phyloP scores from a whole-genome alignment of 352 stramenopile genomes.

The Phytophthora ramorum region DNA sequence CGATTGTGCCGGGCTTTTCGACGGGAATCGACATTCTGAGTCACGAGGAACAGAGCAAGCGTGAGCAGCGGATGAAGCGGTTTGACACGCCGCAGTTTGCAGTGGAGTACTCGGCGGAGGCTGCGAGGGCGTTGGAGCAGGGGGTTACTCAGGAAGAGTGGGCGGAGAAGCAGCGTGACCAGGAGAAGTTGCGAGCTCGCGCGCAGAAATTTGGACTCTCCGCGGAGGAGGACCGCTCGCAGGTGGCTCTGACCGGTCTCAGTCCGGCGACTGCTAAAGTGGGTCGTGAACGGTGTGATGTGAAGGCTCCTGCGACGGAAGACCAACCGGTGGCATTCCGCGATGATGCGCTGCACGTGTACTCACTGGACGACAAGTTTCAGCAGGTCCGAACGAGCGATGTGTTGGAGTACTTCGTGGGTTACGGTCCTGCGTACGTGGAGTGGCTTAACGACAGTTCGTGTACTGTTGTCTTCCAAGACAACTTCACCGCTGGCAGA shows the following conservation, averaged over 20 bases:
- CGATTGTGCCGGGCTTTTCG: slow-evolving; percentile 60
- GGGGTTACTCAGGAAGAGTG: slow-evolving; percentile 82
- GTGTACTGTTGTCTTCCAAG: slow-evolving; percentile 86
- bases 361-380: slow-evolving; percentile 82
- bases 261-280: slow-evolving; percentile 64
- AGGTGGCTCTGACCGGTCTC: slow-evolving; percentile 36
- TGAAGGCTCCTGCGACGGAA: slow-evolving; percentile 30
- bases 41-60: slow-evolving; percentile 68
- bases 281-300: slow-evolving; percentile 62
- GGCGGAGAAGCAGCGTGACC: slow-evolving; percentile 58
- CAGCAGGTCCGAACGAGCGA: slow-evolving; percentile 84
- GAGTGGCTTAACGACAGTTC: slow-evolving; percentile 90
- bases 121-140: slow-evolving; percentile 59
- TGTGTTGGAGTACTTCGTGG: slow-evolving; percentile 79
- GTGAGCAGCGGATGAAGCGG: slow-evolving; percentile 78
- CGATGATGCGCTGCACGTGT: slow-evolving; percentile 84
- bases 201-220: slow-evolving; percentile 79
- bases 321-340: slow-evolving; percentile 49
- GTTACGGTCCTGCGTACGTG: slow-evolving; percentile 85
- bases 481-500: slow-evolving; percentile 69
- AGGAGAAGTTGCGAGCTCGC: slow-evolving; percentile 69
- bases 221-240: slow-evolving; percentile 41
- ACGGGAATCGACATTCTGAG: slow-evolving; percentile 80
- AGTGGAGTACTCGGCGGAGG: slow-evolving; percentile 71
- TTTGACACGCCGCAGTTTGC: slow-evolving; percentile 84